These are phyloP conservation scores for Byssoonygena ceratinophila DNA, from an alignment of 2,329 filamentous ascomycete species.

Conservation along the genomic window DNA sequence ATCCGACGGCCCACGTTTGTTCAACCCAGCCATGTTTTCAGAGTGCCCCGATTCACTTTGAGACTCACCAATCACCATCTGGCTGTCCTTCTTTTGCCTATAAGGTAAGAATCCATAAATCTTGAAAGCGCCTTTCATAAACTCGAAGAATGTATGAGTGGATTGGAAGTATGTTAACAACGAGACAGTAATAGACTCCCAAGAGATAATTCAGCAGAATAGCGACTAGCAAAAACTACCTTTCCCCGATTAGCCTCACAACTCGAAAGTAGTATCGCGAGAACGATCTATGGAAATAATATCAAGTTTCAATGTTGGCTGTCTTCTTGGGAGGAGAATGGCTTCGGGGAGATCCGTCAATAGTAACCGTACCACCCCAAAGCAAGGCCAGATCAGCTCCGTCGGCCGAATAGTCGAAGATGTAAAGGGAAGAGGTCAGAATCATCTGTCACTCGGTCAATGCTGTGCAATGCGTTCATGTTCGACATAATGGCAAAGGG, in stretches of 20 bases:
- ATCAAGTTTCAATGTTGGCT: background rate
- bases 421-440: too few species aligned
- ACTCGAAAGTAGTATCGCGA: background rate
- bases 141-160: background rate
- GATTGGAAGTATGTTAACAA: too few species aligned
- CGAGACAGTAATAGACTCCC: too few species aligned
- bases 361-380: background rate
- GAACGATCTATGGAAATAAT: background rate
- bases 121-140: background rate
- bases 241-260: background rate
- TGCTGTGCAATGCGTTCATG: background rate
- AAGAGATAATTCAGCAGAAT: too few species aligned
- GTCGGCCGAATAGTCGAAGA: background rate
- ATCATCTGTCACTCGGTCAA: too few species aligned
- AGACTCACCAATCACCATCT: background rate
- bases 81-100: background rate
- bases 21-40: background rate
- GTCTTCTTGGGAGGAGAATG: background rate
- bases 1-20: background rate
- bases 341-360: background rate
- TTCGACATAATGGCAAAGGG: too few species aligned
- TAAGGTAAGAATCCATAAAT: background rate
- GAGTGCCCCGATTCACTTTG: background rate
- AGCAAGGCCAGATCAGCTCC: background rate
- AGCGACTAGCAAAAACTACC: too few species aligned